Evolutionary conservation across 2,329 filamentous ascomycete species (phyloP), one percentile per base, ranked within the genome.

Genomic region (Emericellopsis atlantica): DNA sequence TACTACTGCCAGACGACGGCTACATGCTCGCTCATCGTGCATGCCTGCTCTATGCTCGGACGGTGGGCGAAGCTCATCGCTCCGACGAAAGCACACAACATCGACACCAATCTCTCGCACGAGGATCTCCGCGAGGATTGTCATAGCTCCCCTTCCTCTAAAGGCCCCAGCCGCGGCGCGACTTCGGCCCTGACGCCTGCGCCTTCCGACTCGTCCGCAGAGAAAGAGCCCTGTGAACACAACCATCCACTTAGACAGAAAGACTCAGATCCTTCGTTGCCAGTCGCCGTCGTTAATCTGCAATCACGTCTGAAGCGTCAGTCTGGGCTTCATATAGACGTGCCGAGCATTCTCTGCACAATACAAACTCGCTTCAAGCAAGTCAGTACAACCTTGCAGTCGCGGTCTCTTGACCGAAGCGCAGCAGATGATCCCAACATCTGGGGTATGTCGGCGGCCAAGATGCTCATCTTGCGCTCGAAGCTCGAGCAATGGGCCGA

Each of bases 401-500:
- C 53, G 2, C 48, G 50, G 0, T 53, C 58, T 3, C 47, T 53
- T 0, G 57, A 63, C 3, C 6, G 51, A 0, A 60, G 52, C n/a
- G 51, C 49, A 0, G 6, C 12, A 12, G 57, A 57, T 40, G 61
- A 67, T 10, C 63, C 64, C 40, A 69, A 67, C 37, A 48, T 70
- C 0, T 73, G 69, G 69, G 66, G 65, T 6, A 53, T 72, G 45
- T 65, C 64, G 0, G 63, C 68, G 0, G 59, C 64, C 32, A 71
- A 72, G 36, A 53, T 74, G 1, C 57, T 61, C 16, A 64, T 72
- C 29, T 65, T 65, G 1, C 61, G 61, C 6, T 54, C 61, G 4
- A 71, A 70, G 44, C 46, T 73, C 0, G 65, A 68, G 39, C 57
- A 61, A 14, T 72, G 66, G 63, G 60, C 65, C 0, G 67, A 71